Evolutionary conservation across 108 stramenopile species (phyloP).

Genomic region (Cylindrotheca fusiformis): DNA sequence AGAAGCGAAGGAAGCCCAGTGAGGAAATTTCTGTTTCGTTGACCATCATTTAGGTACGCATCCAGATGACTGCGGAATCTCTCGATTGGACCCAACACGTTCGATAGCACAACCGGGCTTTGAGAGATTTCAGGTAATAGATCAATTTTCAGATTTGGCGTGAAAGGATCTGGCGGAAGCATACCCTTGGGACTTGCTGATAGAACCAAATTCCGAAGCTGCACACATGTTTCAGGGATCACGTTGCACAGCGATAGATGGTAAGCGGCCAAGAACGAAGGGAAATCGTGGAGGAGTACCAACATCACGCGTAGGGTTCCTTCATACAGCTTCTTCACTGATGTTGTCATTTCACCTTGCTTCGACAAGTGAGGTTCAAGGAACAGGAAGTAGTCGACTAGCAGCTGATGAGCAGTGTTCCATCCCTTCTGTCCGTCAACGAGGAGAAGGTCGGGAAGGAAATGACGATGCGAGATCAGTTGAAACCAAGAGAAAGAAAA

Average conservation of each 20-base stretch:
- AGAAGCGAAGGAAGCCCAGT: conserved; percentile 66
- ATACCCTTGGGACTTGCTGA: conserved; percentile 97
- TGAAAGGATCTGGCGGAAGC: conserved; percentile 98
- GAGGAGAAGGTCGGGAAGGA: conserved; percentile 93
- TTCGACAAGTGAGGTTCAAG: conserved; percentile 88
- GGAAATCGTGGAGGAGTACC: conserved; percentile 98
- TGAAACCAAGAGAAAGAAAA: conserved; percentile 99
- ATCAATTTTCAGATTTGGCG: conserved; percentile 98
- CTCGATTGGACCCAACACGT: conserved; percentile 77
- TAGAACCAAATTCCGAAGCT: conserved; percentile 96
- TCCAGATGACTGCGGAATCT: conserved; percentile 83
- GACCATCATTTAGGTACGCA: conserved; percentile 86
- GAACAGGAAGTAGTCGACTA: conserved; percentile 92
- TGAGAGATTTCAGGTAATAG: conserved; percentile 91
- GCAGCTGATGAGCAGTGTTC: conserved; percentile 92
- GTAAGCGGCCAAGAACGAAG: conserved; percentile 94
- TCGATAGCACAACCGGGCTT: conserved; percentile 88
- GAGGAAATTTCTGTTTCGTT: conserved; percentile 78
- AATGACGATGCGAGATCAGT: conserved; percentile 94
- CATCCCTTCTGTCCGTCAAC: conserved; percentile 90
- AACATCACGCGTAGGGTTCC: conserved; percentile 95
- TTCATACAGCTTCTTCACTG: conserved; percentile 93
- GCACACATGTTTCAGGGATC: conserved; percentile 96
- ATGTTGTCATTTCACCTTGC: conserved; percentile 73
- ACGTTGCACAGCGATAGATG: conserved; percentile 97